Base-by-base conservation (phyloP, 768 basidiomycete genomes). In the Phlebiopsis flavidoalba region DNA sequence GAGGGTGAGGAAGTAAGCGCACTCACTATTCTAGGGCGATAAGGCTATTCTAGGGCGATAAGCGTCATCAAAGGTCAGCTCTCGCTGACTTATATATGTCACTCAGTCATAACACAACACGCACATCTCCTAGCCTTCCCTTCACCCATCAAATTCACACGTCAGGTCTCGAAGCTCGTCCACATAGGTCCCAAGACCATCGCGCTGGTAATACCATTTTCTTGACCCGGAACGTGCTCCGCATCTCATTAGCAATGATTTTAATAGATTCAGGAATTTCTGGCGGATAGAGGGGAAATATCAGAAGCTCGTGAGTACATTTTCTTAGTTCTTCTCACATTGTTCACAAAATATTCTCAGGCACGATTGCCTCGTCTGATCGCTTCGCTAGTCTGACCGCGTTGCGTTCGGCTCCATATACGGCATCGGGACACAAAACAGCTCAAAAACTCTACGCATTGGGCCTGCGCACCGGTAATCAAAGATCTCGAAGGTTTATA, bases 21-120 rank as follows among this genome's bases (percentile, higher is more conserved):
- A 45, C 72, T 93, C 53, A 85, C 62, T 94, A 93, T 64, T 78
- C 84, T 36, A 79, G 89, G 52, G 85, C 88, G 1, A 85, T 91
- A 63, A 79, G 85, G 84, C 62, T 94, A 93, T 64, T 78, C 84
- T 36, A 79, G 89, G 52, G 85, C 88, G 1, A 85, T 91, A 63
- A 79, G 85, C n/a, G 88, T 88, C 68, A 59, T 71, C 56, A 71
- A 71, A 65, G 66, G 70, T 69, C n/a, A 12, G 19, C 26, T 31
- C 26, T 31, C 26, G 2, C 8, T 53, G 50, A 40, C 45, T n/a
- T 21, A 1, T 33, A 47, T 24, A 31, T n/a, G 8, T 33, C 31
- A 58, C 40, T 12, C 10, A 31, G 26, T 6, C 26, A 6, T 6
- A 6, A 31, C 26, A 6, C 6, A 31, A 31, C 26, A n/a, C n/a